phyloP scores from a whole-genome alignment of 805 yeast species.

The Suhomyces faveliae region DNA sequence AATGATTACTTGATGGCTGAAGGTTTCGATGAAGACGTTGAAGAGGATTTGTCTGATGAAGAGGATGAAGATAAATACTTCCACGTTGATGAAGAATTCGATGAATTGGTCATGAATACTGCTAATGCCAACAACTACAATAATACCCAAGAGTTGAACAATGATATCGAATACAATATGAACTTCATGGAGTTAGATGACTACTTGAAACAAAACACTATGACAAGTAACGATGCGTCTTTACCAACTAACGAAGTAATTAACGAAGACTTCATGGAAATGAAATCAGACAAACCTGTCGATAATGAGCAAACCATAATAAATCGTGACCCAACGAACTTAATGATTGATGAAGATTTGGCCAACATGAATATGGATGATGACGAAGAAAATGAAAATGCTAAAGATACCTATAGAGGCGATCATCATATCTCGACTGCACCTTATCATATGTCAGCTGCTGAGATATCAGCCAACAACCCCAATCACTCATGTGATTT shows the following conservation, averaged over 20 bases:
- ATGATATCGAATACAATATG: constrained; percentile 6
- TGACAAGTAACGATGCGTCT: constrained; percentile 2
- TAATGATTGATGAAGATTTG: constrained; percentile 3
- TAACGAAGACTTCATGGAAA: constrained; percentile 14
- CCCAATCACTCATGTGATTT: constrained; percentile 57
- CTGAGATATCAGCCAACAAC: constrained; percentile 32
- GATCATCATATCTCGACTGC: neutral
- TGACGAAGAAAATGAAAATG: constrained; percentile 8
- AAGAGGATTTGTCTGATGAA: constrained; percentile 40
- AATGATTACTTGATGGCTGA: constrained; percentile 34
- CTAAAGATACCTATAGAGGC: constrained; percentile 4
- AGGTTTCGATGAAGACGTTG: constrained; percentile 43
- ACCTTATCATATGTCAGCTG: constrained; percentile 23
- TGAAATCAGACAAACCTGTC: constrained; percentile 7
- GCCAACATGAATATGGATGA: constrained; percentile 6
- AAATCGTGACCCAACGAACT: neutral
- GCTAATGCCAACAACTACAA: neutral
- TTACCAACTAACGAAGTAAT: constrained; percentile 11
- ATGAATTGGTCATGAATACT: constrained; percentile 22
- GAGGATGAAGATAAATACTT: constrained; percentile 40
- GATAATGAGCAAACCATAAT: constrained; percentile 3
- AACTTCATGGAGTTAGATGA: constrained; percentile 13
- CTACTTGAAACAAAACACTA: constrained; percentile 5
- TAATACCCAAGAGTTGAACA: neutral
- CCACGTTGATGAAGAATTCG: constrained; percentile 34